Evolutionary conservation across 116 monocot species (phyloP).

Genomic region (Thalassia testudinum): DNA sequence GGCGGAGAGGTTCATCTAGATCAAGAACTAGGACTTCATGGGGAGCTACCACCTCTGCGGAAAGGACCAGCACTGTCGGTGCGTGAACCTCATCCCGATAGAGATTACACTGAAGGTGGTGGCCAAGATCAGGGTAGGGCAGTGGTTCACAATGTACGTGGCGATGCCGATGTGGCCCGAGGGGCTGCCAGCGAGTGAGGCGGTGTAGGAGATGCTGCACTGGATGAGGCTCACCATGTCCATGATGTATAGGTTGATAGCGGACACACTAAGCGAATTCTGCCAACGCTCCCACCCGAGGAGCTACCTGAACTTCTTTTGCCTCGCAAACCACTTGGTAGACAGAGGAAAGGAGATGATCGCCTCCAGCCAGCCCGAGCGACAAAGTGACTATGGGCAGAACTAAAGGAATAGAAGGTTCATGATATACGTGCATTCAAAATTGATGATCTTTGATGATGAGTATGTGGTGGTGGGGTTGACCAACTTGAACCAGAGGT

Average conservation of each 20-base stretch:
- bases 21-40: slow-evolving; percentile 51
- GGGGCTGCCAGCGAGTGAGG: slow-evolving; percentile 29
- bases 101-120: slow-evolving; percentile 60
- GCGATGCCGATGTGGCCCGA: slow-evolving; percentile 73
- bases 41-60: slow-evolving; percentile 39
- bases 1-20: slow-evolving; percentile 38
- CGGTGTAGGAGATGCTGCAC: slow-evolving; percentile 41
- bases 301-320: slow-evolving; percentile 55
- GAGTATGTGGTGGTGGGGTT: no score
- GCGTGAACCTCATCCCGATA: slow-evolving; percentile 32
- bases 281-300: slow-evolving; percentile 11
- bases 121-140: slow-evolving; percentile 29
- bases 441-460: slow-evolving; percentile 28
- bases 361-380: slow-evolving; percentile 14
- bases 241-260: slow-evolving; percentile 41
- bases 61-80: slow-evolving; percentile 19
- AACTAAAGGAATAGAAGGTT: slow-evolving; percentile 36
- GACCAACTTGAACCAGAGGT: no score
- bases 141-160: slow-evolving; percentile 45
- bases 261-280: slow-evolving; percentile 11
- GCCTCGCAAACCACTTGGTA: slow-evolving; percentile 35
- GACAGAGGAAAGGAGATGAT: slow-evolving; percentile 10
- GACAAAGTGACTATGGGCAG: slow-evolving; percentile 17
- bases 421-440: slow-evolving; percentile 63
- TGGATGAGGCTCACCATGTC: slow-evolving; percentile 48